A percentile compares a stretch with the other conserved stretches of the same genome.
These are phyloP conservation scores for Protostelium mycophagum DNA, from an alignment of 78 protist species.

Conservation along the genomic window DNA sequence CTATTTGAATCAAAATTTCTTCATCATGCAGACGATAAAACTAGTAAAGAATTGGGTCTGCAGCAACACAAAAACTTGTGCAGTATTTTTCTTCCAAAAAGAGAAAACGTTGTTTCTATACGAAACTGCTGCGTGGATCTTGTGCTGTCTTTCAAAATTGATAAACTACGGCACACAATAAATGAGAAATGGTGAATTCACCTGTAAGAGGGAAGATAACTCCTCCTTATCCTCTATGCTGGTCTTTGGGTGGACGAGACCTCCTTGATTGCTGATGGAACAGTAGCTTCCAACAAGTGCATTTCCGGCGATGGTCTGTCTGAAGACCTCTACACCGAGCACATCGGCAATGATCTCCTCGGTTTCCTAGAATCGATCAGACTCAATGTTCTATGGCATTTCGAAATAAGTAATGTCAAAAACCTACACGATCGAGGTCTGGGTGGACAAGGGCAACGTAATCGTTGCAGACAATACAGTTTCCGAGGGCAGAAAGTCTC, in stretches of 20 bases:
- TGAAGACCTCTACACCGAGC: constrained; percentile 95
- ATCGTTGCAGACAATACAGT: constrained; percentile 95
- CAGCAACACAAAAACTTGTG: too few species aligned
- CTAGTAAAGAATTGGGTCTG: too few species aligned
- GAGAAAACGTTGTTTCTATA: too few species aligned
- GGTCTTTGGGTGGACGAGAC: constrained; percentile 95
- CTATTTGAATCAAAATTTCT: too few species aligned
- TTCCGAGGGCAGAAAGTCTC: constrained; percentile 96
- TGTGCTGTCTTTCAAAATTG: too few species aligned
- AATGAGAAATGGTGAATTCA: too few species aligned
- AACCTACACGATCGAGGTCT: constrained; percentile 80
- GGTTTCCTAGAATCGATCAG: constrained; percentile 66
- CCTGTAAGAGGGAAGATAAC: constrained; percentile 91
- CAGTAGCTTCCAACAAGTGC: constrained; percentile 95
- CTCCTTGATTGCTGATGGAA: constrained; percentile 90
- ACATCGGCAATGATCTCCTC: constrained; percentile 95
- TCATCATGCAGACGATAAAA: too few species aligned
- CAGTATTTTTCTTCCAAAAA: too few species aligned
- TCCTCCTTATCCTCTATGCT: constrained; percentile 91
- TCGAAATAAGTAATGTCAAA: constrained; percentile 5
- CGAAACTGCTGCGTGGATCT: too few species aligned
- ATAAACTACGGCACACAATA: too few species aligned
- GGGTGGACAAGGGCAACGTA: constrained; percentile 97
- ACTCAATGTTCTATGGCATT: too few species aligned
- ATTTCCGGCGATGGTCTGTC: constrained; percentile 93